phyloP scores from a whole-genome alignment of 2,329 filamentous ascomycete genomes.

The Colletotrichum sp. region DNA sequence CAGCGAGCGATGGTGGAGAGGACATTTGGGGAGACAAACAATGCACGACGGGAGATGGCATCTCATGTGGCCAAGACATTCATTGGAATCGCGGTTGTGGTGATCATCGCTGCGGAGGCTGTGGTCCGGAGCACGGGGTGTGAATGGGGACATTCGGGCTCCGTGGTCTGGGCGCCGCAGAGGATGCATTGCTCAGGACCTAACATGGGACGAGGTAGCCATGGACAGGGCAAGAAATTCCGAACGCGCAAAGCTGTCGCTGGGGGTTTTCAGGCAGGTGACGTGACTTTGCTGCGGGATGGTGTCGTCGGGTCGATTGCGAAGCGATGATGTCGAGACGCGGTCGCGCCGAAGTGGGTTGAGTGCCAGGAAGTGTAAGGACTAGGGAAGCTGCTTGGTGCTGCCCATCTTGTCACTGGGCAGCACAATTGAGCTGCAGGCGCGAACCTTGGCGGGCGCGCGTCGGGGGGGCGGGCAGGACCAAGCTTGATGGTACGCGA shows the following conservation, averaged over 20 bases:
- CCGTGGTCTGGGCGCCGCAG: background rate
- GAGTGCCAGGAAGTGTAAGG: background rate
- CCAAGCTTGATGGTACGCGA: too few relatives aligned
- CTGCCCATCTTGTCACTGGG: too few relatives aligned
- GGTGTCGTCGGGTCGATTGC: background rate
- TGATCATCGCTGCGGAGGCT: background rate
- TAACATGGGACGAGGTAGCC: background rate
- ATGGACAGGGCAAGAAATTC: background rate
- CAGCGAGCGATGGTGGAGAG: background rate
- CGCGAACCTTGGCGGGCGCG: too few relatives aligned
- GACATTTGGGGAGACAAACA: background rate
- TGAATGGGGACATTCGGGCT: background rate
- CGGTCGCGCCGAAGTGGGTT: background rate
- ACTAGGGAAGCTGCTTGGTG: too few relatives aligned
- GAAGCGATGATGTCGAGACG: background rate
- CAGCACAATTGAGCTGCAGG: too few relatives aligned
- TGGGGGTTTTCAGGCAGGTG: background rate
- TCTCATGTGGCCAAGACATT: background rate
- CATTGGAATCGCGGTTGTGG: background rate
- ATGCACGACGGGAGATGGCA: background rate
- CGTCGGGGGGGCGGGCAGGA: too few relatives aligned
- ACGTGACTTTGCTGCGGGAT: background rate
- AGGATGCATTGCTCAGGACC: background rate
- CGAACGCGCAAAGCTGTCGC: too few relatives aligned
- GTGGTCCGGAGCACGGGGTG: background rate